These are phyloP conservation scores for Botryotinia globosa DNA, from an alignment of 2,329 filamentous ascomycete species.

Conservation along the genomic window DNA sequence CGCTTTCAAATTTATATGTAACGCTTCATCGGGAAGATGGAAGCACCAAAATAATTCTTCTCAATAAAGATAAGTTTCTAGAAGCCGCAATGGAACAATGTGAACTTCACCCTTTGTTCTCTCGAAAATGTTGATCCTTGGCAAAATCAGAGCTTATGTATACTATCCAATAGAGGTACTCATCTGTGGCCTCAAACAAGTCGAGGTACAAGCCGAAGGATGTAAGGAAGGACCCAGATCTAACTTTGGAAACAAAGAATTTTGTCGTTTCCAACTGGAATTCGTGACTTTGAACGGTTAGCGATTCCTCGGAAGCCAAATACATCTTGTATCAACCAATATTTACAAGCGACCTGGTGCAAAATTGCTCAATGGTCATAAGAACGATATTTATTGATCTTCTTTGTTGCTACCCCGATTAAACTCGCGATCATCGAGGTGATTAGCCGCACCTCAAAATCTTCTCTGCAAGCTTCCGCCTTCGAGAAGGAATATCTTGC, in stretches of 20 bases:
- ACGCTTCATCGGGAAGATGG: background rate
- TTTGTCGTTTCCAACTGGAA: background rate
- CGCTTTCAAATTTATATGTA: background rate
- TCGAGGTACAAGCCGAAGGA: background rate
- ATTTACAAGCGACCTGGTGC: no score
- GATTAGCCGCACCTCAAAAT: background rate
- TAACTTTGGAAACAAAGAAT: background rate
- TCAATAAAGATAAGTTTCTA: background rate
- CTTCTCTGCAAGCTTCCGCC: background rate
- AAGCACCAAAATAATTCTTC: background rate
- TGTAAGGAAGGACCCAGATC: background rate
- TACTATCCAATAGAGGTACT: background rate
- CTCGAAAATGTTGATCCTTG: background rate
- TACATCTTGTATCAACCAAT: background rate
- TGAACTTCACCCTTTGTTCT: background rate
- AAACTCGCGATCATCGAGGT: background rate
- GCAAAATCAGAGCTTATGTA: background rate
- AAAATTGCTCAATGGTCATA: background rate
- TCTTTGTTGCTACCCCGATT: background rate
- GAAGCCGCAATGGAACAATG: background rate
- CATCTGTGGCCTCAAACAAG: background rate
- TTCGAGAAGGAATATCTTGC: slow-evolving; percentile 11
- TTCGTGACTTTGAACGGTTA: background rate
- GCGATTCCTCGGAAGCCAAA: background rate
- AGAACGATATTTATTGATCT: background rate